These are phyloP conservation scores for Sarocladium strictum DNA, from an alignment of 2,329 filamentous ascomycete genomes.

Conservation along the genomic window DNA sequence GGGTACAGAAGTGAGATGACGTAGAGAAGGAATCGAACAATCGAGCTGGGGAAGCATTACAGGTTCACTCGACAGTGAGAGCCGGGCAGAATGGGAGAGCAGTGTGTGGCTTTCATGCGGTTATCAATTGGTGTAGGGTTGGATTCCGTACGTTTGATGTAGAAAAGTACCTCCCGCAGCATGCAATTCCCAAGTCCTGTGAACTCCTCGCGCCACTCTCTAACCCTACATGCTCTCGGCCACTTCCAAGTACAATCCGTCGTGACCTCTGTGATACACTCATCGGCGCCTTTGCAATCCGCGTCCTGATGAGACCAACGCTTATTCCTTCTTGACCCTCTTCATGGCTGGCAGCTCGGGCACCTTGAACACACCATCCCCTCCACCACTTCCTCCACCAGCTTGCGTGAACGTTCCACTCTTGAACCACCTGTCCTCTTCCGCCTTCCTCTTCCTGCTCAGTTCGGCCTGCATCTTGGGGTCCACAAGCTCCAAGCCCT, in stretches of 20 bases:
- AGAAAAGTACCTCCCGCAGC: background rate
- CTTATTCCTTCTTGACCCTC: slow-evolving; percentile 48
- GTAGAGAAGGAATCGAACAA: background rate
- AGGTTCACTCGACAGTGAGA: too few relatives aligned
- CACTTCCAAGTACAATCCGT: too few relatives aligned
- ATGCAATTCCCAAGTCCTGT: background rate
- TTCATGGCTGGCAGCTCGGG: slow-evolving; percentile 69
- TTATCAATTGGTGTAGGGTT: background rate
- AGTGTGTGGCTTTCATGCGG: too few relatives aligned
- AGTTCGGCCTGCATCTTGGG: slow-evolving; percentile 86
- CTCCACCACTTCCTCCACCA: slow-evolving; percentile 48
- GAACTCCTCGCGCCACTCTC: background rate
- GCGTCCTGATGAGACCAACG: too few relatives aligned
- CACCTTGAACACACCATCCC: slow-evolving; percentile 70
- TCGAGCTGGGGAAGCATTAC: too few relatives aligned
- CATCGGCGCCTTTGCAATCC: too few relatives aligned
- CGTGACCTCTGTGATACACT: too few relatives aligned
- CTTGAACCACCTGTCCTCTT: slow-evolving; percentile 95
- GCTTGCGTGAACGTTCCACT: slow-evolving; percentile 95
- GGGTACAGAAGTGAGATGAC: background rate
- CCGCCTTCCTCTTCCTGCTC: slow-evolving; percentile 83
- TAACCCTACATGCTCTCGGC: background rate
- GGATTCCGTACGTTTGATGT: too few relatives aligned
- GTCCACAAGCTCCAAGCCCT: slow-evolving; percentile 91
- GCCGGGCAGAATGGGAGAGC: too few relatives aligned